Conservation (phyloP, 1,139 yeast species). For the Suhomyces panamericanus region DNA sequence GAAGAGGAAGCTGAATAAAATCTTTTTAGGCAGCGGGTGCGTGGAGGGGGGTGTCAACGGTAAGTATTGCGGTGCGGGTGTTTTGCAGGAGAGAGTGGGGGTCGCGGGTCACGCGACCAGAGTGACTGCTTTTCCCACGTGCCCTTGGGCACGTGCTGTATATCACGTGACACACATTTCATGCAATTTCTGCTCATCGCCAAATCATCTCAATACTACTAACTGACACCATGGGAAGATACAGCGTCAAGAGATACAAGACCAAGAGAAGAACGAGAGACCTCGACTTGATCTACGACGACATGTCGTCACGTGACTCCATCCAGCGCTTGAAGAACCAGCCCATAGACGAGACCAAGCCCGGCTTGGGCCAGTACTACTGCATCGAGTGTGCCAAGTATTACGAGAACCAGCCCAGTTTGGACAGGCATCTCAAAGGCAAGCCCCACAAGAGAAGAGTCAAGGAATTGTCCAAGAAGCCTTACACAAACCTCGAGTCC, state of each 20-base stretch:
- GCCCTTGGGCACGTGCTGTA: not conserved
- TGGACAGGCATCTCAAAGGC: conserved; percentile 68
- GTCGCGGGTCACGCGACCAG: conserved; percentile 2
- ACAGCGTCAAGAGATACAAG: conserved; percentile 71
- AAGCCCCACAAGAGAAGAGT: conserved; percentile 87
- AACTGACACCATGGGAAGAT: conserved; percentile 67
- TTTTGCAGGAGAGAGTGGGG: not conserved
- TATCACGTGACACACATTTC: not conserved
- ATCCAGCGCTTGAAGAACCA: conserved; percentile 71
- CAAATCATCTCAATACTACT: not conserved
- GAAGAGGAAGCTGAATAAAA: conserved; percentile 9
- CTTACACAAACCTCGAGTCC: conserved; percentile 84
- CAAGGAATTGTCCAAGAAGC: conserved; percentile 70
- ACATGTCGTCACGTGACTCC: conserved; percentile 62
- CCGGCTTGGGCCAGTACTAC: conserved; percentile 93
- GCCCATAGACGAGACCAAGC: conserved; percentile 82
- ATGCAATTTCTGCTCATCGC: conserved; percentile 8
- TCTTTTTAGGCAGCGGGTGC: conserved; percentile 9
- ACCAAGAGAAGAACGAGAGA: conserved; percentile 85
- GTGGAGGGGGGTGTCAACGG: not conserved
- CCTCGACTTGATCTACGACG: conserved; percentile 78
- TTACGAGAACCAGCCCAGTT: conserved; percentile 74
- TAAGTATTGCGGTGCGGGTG: conserved; percentile 8
- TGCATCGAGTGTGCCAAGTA: conserved; percentile 94
- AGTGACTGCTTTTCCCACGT: conserved; percentile 13